phyloP scores from a whole-genome alignment of 495 filamentous ascomycete species.

The Penicillium psychrofluorescens region DNA sequence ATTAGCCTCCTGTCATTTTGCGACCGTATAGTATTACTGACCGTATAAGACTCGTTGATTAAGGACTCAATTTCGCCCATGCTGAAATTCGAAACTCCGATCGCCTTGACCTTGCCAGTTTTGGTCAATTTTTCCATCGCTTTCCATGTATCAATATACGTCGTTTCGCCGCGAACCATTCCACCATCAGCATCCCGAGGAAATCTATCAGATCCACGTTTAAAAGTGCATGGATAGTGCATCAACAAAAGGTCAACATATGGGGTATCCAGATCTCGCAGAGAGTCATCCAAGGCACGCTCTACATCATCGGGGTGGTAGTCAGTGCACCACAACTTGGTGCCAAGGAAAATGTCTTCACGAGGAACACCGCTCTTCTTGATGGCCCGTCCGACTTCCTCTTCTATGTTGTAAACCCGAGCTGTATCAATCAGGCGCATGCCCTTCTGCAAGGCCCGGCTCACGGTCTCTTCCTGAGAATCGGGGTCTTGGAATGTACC shows the following conservation, averaged over 20 bases:
- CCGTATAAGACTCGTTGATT: slow-evolving; percentile 45
- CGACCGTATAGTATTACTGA: slow-evolving; percentile 5
- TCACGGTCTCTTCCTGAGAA: slow-evolving; percentile 33
- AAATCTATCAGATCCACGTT: slow-evolving; percentile 21
- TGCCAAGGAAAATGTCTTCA: slow-evolving; percentile 51
- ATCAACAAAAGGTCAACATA: slow-evolving; percentile 66
- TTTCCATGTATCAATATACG: slow-evolving; percentile 42
- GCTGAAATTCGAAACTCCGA: slow-evolving; percentile 74
- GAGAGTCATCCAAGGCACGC: slow-evolving; percentile 48
- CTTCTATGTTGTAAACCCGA: slow-evolving; percentile 12
- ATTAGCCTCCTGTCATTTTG: not conserved
- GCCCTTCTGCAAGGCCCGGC: slow-evolving; percentile 36
- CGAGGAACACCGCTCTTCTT: slow-evolving; percentile 15
- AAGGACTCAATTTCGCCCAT: slow-evolving; percentile 57
- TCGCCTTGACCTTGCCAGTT: slow-evolving; percentile 49
- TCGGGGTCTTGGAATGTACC: slow-evolving; percentile 38
- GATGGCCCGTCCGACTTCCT: slow-evolving; percentile 6
- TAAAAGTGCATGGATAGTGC: slow-evolving; percentile 52
- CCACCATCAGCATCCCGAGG: slow-evolving; percentile 33
- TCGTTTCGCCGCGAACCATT: slow-evolving; percentile 20
- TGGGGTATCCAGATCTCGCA: slow-evolving; percentile 49
- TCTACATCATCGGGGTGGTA: slow-evolving; percentile 54
- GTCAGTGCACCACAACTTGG: slow-evolving; percentile 62
- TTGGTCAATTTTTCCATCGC: slow-evolving; percentile 53
- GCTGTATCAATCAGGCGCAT: slow-evolving; percentile 55